Evolutionary conservation across 768 basidiomycete genomes (phyloP).

Genomic region (Leccinum barrowsii): DNA sequence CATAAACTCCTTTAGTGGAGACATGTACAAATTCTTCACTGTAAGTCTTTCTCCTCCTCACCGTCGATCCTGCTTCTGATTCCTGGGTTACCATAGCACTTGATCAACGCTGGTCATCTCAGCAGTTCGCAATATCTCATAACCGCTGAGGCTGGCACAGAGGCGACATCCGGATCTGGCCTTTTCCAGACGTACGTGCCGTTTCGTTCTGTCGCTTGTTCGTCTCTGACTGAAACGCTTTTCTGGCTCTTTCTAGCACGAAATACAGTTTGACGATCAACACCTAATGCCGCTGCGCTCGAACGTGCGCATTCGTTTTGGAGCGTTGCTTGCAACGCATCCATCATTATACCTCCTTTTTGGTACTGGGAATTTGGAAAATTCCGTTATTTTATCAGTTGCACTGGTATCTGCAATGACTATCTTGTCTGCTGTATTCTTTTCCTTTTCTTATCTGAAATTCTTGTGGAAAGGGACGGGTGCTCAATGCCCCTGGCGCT

Average conservation of each 20-base stretch:
- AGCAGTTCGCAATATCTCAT: conserved; percentile 52
- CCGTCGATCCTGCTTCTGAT: not conserved
- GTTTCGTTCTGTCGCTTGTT: not conserved
- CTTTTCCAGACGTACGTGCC: conserved; percentile 49
- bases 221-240: not conserved
- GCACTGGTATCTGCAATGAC: not conserved
- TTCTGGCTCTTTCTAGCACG: conserved; percentile 29
- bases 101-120: conserved; percentile 45
- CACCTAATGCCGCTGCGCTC: conserved; percentile 19
- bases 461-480: not conserved
- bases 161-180: conserved; percentile 57
- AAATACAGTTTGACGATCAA: conserved; percentile 45
- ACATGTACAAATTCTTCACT: conserved; percentile 50
- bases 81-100: conserved; percentile 38
- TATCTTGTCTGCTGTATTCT: not conserved
- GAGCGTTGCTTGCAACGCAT: not conserved
- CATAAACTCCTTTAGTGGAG: conserved; percentile 50
- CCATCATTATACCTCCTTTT: not conserved
- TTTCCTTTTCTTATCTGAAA: not conserved
- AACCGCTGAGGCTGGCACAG: conserved; percentile 60
- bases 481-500: not conserved
- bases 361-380: not conserved
- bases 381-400: not conserved
- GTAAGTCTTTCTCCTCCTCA: conserved; percentile 24
- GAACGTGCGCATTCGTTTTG: not conserved